Percentiles rank a stretch among this genome's conserved stretches.
Conservation (phyloP, 176 grass and related monocot species). For the Rhipidocladum racemiflorum region DNA sequence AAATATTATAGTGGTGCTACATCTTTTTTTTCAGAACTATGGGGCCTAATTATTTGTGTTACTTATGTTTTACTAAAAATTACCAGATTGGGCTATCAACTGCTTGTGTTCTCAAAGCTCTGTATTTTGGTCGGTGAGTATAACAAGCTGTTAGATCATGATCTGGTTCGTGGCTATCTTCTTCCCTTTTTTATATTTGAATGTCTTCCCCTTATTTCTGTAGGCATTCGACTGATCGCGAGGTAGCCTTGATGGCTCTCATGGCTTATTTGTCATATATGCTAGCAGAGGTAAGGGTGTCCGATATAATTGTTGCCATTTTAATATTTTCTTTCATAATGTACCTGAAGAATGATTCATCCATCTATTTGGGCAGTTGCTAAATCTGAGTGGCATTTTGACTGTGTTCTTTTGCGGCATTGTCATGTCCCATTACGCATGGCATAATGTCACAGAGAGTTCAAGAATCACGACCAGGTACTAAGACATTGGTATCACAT, state of each 20-base stretch:
- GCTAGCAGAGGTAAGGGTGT: slow-evolving; percentile 68
- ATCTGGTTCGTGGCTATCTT: background rate
- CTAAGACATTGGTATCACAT: background rate
- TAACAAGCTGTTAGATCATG: background rate
- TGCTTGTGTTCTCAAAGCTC: slow-evolving; percentile 76
- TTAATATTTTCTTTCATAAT: background rate
- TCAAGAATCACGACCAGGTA: slow-evolving; percentile 85
- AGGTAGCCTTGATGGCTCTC: slow-evolving; percentile 83
- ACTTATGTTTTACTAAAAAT: slow-evolving; percentile 7
- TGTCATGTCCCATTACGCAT: slow-evolving; percentile 93
- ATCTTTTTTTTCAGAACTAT: background rate
- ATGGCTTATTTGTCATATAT: slow-evolving; percentile 98
- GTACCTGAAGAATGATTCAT: background rate
- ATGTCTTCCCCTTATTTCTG: slow-evolving; percentile 17
- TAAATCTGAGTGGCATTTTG: slow-evolving; percentile 74
- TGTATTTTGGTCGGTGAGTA: slow-evolving; percentile 93
- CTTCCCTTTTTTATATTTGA: background rate
- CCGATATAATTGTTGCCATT: background rate
- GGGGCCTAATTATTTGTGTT: background rate
- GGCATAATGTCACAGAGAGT: slow-evolving; percentile 85
- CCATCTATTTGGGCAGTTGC: slow-evolving; percentile 39
- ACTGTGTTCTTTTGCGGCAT: slow-evolving; percentile 94
- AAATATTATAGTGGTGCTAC: background rate
- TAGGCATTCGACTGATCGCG: slow-evolving; percentile 88
- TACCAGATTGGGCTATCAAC: slow-evolving; percentile 77